Conservation (phyloP, 1,284 basidiomycete species). For the Inonotus hispidus region DNA sequence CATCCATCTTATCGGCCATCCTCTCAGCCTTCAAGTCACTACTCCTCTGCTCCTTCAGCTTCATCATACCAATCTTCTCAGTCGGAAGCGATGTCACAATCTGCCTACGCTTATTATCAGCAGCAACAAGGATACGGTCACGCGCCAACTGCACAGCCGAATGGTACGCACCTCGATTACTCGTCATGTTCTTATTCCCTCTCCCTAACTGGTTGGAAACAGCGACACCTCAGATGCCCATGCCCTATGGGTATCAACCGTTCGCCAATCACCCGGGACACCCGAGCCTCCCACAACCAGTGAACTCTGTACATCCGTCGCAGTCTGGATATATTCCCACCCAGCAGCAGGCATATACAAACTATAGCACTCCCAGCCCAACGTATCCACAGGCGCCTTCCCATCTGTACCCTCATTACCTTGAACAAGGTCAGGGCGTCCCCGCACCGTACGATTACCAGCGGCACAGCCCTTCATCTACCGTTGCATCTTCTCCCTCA, state of each 20-base stretch:
- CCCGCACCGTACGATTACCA: conserved; percentile 6
- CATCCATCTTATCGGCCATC: not conserved
- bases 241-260: conserved; percentile 6
- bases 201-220: not conserved
- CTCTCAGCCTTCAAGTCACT: not conserved
- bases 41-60: not conserved
- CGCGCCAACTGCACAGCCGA: not conserved
- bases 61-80: not conserved
- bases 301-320: not conserved
- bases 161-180: not conserved
- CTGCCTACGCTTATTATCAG: conserved; percentile 6
- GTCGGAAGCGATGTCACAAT: conserved; percentile 5
- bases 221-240: not conserved
- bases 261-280: conserved; percentile 1
- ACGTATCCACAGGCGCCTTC: conserved; percentile 2
- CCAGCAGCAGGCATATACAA: conserved; percentile 5
- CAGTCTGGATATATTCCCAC: not conserved
- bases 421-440: not conserved
- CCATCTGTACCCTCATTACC: not conserved
- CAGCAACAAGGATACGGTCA: conserved; percentile 2
- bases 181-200: not conserved
- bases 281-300: not conserved
- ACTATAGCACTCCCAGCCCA: not conserved
- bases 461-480: not conserved
- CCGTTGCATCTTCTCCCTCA: conserved; percentile 4